Conservation (phyloP, 768 basidiomycete genomes). For the Boletus tomentosulus region DNA sequence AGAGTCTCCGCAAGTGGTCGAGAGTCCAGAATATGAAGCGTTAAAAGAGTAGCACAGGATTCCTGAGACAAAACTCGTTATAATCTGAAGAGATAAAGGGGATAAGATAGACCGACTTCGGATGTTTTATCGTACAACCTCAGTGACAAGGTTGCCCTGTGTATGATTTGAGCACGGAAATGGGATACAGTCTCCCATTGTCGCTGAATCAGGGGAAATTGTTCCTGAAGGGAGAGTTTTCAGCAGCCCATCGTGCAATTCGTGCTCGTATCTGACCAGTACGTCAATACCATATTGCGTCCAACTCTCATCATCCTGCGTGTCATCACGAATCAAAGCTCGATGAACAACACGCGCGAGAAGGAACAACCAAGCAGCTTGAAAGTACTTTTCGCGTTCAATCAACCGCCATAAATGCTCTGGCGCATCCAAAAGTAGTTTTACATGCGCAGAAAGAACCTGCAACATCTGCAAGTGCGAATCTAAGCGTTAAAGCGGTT, state of each 20-base stretch:
- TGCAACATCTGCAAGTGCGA: slow-evolving; percentile 65
- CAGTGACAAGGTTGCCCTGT: slow-evolving; percentile 80
- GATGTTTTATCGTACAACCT: slow-evolving; percentile 53
- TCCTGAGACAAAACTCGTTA: slow-evolving; percentile 40
- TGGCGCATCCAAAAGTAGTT: slow-evolving; percentile 86
- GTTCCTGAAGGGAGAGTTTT: slow-evolving; percentile 46
- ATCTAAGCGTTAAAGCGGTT: slow-evolving; percentile 38
- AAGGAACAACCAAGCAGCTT: slow-evolving; percentile 86
- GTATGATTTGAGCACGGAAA: slow-evolving; percentile 84
- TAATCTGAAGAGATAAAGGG: not conserved
- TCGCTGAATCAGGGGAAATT: slow-evolving; percentile 84
- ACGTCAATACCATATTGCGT: slow-evolving; percentile 57
- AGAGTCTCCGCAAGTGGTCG: slow-evolving; percentile 73
- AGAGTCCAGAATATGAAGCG: slow-evolving; percentile 87
- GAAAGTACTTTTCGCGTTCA: slow-evolving; percentile 72
- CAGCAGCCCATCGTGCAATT: not conserved
- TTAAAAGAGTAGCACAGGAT: slow-evolving; percentile 72
- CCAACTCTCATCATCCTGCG: slow-evolving; percentile 63
- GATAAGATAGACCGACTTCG: slow-evolving; percentile 39
- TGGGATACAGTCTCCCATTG: slow-evolving; percentile 92
- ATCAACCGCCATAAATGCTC: slow-evolving; percentile 89
- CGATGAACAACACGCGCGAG: slow-evolving; percentile 82
- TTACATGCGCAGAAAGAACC: slow-evolving; percentile 80
- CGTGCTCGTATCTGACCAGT: slow-evolving; percentile 38
- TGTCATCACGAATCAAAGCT: slow-evolving; percentile 59